phyloP scores from a whole-genome alignment of 192 early-diverging fungal genomes.

The Umbelopsis isabellina region DNA sequence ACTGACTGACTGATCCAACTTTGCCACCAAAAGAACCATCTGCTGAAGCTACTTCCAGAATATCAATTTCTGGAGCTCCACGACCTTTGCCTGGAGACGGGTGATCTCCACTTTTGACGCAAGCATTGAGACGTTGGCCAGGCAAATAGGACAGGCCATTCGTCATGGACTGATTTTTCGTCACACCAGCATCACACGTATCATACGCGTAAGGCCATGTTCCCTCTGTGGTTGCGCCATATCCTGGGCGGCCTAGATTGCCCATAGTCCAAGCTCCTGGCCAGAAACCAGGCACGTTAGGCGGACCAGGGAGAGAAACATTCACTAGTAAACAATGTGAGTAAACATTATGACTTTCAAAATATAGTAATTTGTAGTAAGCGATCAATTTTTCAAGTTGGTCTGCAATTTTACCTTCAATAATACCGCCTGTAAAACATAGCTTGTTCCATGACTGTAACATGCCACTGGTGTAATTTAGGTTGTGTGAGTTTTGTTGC shows the following conservation, averaged over 20 bases:
- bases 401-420: conserved; percentile 40
- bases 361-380: neutral
- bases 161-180: conserved; percentile 59
- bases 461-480: conserved; percentile 58
- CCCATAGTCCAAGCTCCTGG: conserved; percentile 63
- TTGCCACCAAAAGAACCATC: conserved; percentile 1
- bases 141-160: conserved; percentile 51
- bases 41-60: conserved; percentile 47
- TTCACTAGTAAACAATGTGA: conserved; percentile 33
- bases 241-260: conserved; percentile 61
- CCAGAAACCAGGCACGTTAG: conserved; percentile 52
- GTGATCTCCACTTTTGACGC: conserved; percentile 56
- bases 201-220: conserved; percentile 59
- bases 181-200: conserved; percentile 54
- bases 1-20: conserved; percentile 12
- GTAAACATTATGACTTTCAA: neutral
- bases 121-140: conserved; percentile 58
- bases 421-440: conserved; percentile 63
- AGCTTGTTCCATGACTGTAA: conserved; percentile 68
- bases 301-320: conserved; percentile 56
- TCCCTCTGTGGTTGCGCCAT: conserved; percentile 60
- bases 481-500: conserved; percentile 6
- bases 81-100: conserved; percentile 55
- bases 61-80: conserved; percentile 60
- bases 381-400: neutral